Percentiles rank a stretch among this genome's conserved stretches.
These are phyloP conservation scores for Fraxinus pennsylvanica DNA, from an alignment of 257 asterid species.

Conservation along the genomic window DNA sequence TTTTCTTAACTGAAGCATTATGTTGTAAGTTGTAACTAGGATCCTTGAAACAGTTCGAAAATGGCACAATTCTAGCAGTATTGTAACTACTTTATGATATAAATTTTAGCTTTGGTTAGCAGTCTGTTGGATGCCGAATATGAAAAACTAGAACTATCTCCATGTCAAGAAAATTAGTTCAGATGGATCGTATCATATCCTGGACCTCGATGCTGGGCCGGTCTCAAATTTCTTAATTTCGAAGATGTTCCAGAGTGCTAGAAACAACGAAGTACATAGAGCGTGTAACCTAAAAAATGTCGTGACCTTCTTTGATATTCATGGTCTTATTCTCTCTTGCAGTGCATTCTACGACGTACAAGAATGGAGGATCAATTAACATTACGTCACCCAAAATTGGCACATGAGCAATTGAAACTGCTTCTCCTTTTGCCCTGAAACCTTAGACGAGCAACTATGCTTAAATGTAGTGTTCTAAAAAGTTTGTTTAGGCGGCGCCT, in stretches of 20 bases:
- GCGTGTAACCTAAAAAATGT: constrained; percentile 76
- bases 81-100: neutral
- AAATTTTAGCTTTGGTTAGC: constrained; percentile 17
- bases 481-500: too few relatives aligned
- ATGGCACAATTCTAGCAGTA: too few relatives aligned
- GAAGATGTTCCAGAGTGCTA: constrained; percentile 89
- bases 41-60: too few relatives aligned
- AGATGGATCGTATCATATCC: constrained; percentile 39
- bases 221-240: constrained; percentile 83
- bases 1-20: too few relatives aligned
- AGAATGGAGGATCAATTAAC: too few relatives aligned
- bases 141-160: constrained; percentile 8
- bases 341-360: neutral
- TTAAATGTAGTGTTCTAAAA: too few relatives aligned
- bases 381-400: too few relatives aligned
- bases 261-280: constrained; percentile 81
- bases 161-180: constrained; percentile 9
- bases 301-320: constrained; percentile 88
- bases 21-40: too few relatives aligned
- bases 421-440: too few relatives aligned
- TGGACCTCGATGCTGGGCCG: constrained; percentile 60
- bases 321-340: constrained; percentile 63
- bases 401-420: too few relatives aligned
- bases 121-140: constrained; percentile 6
- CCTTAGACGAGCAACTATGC: too few relatives aligned